These are phyloP conservation scores for Cordyceps tenuipes DNA, from an alignment of 2,329 filamentous ascomycete genomes.

Conservation along the genomic window DNA sequence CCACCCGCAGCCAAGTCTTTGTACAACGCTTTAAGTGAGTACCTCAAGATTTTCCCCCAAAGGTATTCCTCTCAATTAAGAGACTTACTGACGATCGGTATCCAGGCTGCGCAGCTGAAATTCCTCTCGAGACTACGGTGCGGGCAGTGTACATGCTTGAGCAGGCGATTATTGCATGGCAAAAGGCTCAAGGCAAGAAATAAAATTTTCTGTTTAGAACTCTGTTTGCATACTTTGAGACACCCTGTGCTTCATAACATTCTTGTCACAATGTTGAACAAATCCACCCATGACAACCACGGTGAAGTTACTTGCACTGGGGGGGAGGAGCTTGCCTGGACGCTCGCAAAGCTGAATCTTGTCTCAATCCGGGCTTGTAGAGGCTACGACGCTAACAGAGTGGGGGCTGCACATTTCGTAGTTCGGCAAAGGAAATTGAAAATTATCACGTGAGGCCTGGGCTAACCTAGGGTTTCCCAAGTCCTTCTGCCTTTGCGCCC, in stretches of 20 bases:
- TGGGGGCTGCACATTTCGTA: neutral
- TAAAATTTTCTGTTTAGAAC: neutral
- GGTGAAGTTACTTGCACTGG: no score
- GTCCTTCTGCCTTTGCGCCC: constrained; percentile 26
- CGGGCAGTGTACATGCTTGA: constrained; percentile 32
- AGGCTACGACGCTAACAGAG: neutral
- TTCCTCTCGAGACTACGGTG: constrained; percentile 26
- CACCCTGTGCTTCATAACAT: neutral
- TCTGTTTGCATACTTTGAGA: neutral
- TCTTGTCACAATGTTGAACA: neutral
- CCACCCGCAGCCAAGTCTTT: constrained; percentile 23
- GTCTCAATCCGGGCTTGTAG: no score
- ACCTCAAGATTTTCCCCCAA: neutral
- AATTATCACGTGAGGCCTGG: constrained; percentile 23
- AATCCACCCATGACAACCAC: no score
- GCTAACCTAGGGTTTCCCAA: constrained; percentile 30
- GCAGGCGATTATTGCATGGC: constrained; percentile 27
- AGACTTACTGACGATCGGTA: constrained; percentile 14
- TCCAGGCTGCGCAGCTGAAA: constrained; percentile 24
- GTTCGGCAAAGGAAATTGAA: neutral
- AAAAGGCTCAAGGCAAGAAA: constrained; percentile 15
- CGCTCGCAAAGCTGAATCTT: neutral
- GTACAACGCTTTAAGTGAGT: constrained; percentile 27
- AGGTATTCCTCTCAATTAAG: neutral
- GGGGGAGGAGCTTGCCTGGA: no score